Base-by-base conservation (phyloP, 164 flowering plant genomes). In the Sextonia rubra region DNA sequence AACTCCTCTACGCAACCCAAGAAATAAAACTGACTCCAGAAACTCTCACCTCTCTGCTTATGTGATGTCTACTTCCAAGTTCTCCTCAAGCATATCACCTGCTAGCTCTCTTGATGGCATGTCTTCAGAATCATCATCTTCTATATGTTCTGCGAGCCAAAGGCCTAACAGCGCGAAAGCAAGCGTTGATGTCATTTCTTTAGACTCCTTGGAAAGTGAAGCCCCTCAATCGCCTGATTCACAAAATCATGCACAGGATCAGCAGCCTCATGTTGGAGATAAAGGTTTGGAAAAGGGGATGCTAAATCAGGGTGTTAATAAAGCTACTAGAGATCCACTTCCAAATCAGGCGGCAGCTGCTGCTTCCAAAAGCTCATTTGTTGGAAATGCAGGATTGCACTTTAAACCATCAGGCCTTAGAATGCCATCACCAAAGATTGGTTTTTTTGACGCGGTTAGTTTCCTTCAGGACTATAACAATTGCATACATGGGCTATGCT, bases 371-470 rank as follows among this genome's bases (percentile, higher is more conserved):
- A 74, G 61, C 23, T 23, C 56, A 17, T 22, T n/a, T 58, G 47
- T 32, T 14, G 14, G 9, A 37, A 62, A 49, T 52, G 32, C 69
- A 55, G 24, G 24, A 26, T 26, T 20, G 18, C 64, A 15, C 71
- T 70, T 68, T 52, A 90, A 85, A 79, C 97, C 95, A 25, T 81
- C 99, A 3, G 97, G 98, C 47, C 89, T 96, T 44, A 84, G 97
- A 71, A 74, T 88, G 88, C 98, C 98, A 71, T 91, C 98, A 30
- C 97, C 97, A 14, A 93, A 93, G 78, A 86, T 89, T 75, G 99
- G 97, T 26, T 95, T 87, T 79, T 95, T 95, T 83, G 99, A 95
- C 80, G 97, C 89, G 90, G 96, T 89, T 9, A 86, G 94, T 87
- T 68, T 47, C 17, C 64, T 37, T 37, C 44, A 7, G 44, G 11